These are phyloP conservation scores for Blastocrithidia nonstop DNA, from an alignment of 208 protist species.

Conservation along the genomic window DNA sequence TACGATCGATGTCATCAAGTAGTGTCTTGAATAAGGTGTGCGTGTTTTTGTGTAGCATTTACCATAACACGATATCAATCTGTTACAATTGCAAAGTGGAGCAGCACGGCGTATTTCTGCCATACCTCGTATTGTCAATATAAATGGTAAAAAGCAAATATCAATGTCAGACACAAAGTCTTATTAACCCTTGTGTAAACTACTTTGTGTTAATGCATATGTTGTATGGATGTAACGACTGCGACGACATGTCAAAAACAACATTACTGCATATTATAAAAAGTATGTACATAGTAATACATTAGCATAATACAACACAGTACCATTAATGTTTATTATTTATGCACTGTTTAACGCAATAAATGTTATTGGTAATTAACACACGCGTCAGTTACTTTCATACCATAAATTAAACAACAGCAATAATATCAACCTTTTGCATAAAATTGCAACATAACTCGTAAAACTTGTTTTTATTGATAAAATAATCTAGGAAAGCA, in stretches of 20 bases:
- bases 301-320: slow-evolving; percentile 13
- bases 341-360: slow-evolving; percentile 28
- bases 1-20: no score
- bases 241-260: slow-evolving; percentile 23
- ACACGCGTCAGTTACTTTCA: slow-evolving; percentile 45
- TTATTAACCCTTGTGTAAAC: no score
- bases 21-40: no score
- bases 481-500: no score
- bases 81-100: no score
- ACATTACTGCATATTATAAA: slow-evolving; percentile 9
- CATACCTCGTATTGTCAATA: no score
- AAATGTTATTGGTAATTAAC: slow-evolving; percentile 9
- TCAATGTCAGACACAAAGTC: no score
- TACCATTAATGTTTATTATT: slow-evolving; percentile 51
- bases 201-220: slow-evolving; percentile 27
- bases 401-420: slow-evolving; percentile 5
- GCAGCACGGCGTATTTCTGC: no score
- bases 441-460: slow-evolving; percentile 38
- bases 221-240: slow-evolving; percentile 17
- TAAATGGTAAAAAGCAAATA: no score
- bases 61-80: no score
- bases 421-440: slow-evolving; percentile 17
- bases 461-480: slow-evolving; percentile 53
- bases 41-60: no score
- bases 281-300: slow-evolving; percentile 8